Evolutionary conservation across 495 filamentous ascomycete genomes (phyloP).

Genomic region (Amphirosellinia nigrospora): DNA sequence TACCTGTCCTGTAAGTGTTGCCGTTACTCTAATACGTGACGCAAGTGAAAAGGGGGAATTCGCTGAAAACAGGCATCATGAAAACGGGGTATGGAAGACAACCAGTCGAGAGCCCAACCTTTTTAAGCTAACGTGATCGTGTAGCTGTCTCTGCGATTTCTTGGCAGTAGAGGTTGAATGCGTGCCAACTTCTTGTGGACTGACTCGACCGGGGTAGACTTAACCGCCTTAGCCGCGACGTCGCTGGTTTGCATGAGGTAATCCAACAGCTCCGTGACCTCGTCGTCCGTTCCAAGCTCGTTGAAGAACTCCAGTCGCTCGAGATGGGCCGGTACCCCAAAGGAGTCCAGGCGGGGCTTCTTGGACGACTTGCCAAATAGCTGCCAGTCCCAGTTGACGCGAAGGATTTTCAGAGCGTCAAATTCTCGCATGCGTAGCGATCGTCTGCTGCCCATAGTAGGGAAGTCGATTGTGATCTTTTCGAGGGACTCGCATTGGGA

Average conservation of each 20-base stretch:
- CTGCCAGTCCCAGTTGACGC: constrained; percentile 41
- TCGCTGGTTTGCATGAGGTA: constrained; percentile 36
- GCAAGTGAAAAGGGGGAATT: not conserved
- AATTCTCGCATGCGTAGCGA: constrained; percentile 40
- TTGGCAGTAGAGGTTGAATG: constrained; percentile 14
- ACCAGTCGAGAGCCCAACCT: not conserved
- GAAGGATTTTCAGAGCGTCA: constrained; percentile 28
- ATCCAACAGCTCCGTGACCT: constrained; percentile 39
- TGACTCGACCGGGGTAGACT: constrained; percentile 17
- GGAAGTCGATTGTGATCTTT: constrained; percentile 40
- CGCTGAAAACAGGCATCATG: not conserved
- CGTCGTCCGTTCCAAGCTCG: constrained; percentile 39
- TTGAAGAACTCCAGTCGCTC: constrained; percentile 39
- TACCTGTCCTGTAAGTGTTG: constrained; percentile 11
- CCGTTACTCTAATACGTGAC: constrained; percentile 3
- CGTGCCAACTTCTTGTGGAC: constrained; percentile 23
- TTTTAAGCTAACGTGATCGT: constrained; percentile 11
- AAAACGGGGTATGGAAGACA: not conserved
- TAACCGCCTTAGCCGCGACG: constrained; percentile 30
- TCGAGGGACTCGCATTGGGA: constrained; percentile 38
- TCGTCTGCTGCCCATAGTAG: constrained; percentile 32
- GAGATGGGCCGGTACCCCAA: constrained; percentile 40
- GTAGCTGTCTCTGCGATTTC: constrained; percentile 27
- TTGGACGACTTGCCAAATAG: constrained; percentile 38
- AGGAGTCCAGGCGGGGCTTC: constrained; percentile 39